Evolutionary conservation across 345 rosid species (phyloP).

Genomic region (Sisymbrium altissimum): DNA sequence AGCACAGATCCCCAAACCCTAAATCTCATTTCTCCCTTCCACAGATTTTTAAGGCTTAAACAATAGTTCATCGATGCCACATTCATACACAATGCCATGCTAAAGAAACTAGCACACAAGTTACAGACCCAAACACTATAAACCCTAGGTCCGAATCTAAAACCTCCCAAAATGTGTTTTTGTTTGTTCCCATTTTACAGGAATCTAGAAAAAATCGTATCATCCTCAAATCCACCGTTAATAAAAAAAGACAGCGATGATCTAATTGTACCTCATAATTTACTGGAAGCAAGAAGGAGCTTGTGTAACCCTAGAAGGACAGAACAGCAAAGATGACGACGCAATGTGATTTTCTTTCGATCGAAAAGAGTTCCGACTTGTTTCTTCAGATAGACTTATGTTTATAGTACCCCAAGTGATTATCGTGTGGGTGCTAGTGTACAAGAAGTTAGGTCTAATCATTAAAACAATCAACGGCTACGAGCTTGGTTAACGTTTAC

Average conservation of each 20-base stretch:
- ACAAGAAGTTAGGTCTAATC: background rate
- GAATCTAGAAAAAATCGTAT: background rate
- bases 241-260: background rate
- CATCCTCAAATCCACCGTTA: background rate
- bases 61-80: background rate
- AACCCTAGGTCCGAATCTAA: conserved; percentile 14
- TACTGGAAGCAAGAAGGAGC: background rate
- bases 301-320: conserved; percentile 24
- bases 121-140: conserved; percentile 4
- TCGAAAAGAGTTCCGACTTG: background rate
- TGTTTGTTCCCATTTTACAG: background rate
- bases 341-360: conserved; percentile 9
- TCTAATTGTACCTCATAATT: conserved; percentile 22
- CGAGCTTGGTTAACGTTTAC: background rate
- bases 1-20: conserved; percentile 14
- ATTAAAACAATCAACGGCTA: conserved; percentile 5
- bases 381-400: conserved; percentile 11
- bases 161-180: background rate
- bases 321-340: conserved; percentile 2
- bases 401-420: background rate
- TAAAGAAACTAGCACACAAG: background rate
- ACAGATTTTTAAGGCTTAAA: background rate
- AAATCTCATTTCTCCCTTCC: background rate
- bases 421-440: background rate
- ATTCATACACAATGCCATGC: background rate